phyloP scores from a whole-genome alignment of 163 green algal genomes.

The Scenedesmus sp. region DNA sequence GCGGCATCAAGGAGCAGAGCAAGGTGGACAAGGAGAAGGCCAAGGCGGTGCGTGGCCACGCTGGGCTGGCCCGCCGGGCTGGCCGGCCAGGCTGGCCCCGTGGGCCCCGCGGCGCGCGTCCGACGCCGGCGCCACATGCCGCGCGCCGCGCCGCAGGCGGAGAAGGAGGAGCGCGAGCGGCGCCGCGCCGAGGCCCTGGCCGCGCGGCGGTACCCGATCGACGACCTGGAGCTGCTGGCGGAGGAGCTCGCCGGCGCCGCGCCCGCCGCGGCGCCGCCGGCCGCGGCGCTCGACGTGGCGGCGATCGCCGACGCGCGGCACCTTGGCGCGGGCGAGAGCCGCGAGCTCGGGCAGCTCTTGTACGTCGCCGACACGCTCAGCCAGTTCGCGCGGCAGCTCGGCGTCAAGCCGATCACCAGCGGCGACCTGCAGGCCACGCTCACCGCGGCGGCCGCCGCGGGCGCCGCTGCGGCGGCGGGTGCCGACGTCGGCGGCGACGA shows the following conservation, averaged over 20 bases:
- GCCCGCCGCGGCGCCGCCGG: background rate
- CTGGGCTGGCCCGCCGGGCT: too few relatives aligned
- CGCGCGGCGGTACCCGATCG: conserved; percentile 45
- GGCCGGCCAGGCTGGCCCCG: too few relatives aligned
- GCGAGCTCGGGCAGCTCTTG: conserved; percentile 19
- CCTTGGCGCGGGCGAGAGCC: background rate
- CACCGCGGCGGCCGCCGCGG: background rate
- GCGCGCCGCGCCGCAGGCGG: conserved; percentile 54
- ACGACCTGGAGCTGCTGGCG: conserved; percentile 43
- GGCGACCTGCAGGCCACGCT: conserved; percentile 6
- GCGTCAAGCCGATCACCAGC: conserved; percentile 21
- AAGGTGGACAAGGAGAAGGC: conserved; percentile 47
- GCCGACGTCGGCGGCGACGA: background rate
- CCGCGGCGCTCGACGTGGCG: background rate
- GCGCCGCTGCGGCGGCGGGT: background rate
- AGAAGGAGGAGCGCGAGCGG: conserved; percentile 64
- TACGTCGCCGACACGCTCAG: conserved; percentile 38
- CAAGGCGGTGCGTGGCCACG: conserved; percentile 37
- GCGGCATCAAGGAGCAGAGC: conserved; percentile 31
- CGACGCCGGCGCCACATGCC: too few relatives aligned
- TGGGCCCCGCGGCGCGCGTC: too few relatives aligned
- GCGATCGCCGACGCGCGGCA: background rate
- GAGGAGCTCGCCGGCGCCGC: conserved; percentile 16
- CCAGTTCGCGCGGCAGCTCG: conserved; percentile 27
- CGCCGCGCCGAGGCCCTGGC: conserved; percentile 49